phyloP scores from a whole-genome alignment of 2,329 filamentous ascomycete genomes.

The Metarhizium humberi region DNA sequence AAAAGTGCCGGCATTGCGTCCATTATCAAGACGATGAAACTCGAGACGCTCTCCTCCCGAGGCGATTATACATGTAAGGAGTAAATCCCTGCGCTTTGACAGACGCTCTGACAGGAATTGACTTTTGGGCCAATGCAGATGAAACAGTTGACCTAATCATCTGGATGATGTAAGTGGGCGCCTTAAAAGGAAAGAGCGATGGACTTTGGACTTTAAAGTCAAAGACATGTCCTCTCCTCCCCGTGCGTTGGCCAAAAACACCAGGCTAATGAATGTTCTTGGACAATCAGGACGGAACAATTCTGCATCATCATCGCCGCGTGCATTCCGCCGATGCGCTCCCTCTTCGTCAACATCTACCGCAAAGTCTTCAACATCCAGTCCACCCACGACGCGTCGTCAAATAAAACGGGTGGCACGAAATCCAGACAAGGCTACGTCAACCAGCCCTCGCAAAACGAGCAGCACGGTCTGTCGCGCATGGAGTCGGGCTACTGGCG shows the following conservation, averaged over 20 bases:
- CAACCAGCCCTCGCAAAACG: neutral
- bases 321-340: neutral
- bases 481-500: neutral
- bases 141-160: neutral
- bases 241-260: too few species aligned
- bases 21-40: neutral
- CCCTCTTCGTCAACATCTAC: neutral
- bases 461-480: neutral
- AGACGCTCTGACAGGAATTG: neutral
- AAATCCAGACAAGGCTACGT: neutral
- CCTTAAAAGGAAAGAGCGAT: neutral
- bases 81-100: neutral
- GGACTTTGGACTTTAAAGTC: too few species aligned
- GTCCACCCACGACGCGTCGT: neutral
- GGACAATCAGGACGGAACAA: neutral
- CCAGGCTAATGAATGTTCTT: neutral
- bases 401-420: neutral
- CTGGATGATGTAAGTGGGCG: neutral
- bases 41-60: neutral
- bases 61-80: neutral
- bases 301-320: neutral
- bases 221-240: too few species aligned
- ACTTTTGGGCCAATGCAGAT: neutral
- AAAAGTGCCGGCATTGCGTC: neutral
- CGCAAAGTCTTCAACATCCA: neutral